These are phyloP conservation scores for Furcasterigmium furcatum DNA, from an alignment of 2,329 filamentous ascomycete genomes.

Conservation along the genomic window DNA sequence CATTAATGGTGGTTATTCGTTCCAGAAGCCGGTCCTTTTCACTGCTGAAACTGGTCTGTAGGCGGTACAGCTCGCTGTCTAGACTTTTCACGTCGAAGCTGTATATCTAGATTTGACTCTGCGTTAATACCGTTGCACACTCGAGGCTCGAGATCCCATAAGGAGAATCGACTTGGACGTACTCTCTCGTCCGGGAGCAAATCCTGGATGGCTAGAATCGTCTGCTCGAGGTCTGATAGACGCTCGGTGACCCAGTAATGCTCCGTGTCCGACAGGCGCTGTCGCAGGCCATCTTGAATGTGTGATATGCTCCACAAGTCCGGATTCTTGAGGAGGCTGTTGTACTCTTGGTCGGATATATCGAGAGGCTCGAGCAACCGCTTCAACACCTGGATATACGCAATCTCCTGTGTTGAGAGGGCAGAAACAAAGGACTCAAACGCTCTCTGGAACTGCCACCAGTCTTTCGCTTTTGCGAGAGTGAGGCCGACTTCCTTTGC, in stretches of 20 bases:
- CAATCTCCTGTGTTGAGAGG: constrained; percentile 3
- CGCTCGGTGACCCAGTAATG: constrained; percentile 1
- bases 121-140: too few species aligned
- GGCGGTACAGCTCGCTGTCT: constrained; percentile 4
- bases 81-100: neutral
- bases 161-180: too few species aligned
- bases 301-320: neutral
- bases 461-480: neutral
- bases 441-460: constrained; percentile 3
- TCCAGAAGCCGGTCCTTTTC: constrained; percentile 2
- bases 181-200: neutral
- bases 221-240: neutral
- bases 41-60: constrained; percentile 4
- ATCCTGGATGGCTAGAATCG: neutral
- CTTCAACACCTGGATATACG: constrained; percentile 2
- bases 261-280: neutral
- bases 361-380: neutral
- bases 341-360: constrained; percentile 1
- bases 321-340: neutral
- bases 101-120: neutral
- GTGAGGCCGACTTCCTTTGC: neutral
- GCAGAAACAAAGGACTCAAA: constrained; percentile 1
- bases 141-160: neutral
- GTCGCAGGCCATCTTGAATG: constrained; percentile 1
- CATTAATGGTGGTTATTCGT: constrained; percentile 1